phyloP scores from a whole-genome alignment of 805 yeast genomes.

The Wickerhamomyces ciferrii region DNA sequence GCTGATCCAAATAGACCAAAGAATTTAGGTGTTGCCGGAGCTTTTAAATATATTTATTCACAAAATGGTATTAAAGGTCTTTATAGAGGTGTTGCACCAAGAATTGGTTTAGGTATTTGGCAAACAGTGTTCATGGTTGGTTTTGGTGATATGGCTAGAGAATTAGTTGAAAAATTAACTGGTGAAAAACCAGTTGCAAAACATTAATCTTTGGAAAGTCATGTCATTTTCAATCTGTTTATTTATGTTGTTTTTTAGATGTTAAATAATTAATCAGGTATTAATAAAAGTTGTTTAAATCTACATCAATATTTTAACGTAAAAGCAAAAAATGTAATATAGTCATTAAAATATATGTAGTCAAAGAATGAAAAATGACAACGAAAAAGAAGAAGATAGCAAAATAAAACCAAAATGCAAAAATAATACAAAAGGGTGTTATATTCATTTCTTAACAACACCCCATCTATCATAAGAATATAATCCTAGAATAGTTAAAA shows the following conservation, averaged over 20 bases:
- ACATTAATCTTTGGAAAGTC: conserved; percentile 21
- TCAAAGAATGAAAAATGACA: too few species aligned
- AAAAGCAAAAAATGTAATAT: too few species aligned
- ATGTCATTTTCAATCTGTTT: too few species aligned
- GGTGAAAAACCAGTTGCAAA: conserved; percentile 49
- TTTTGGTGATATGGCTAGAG: conserved; percentile 89
- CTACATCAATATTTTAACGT: too few species aligned
- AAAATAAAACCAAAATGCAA: too few species aligned
- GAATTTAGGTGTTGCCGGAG: conserved; percentile 71
- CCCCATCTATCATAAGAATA: conserved; percentile 76
- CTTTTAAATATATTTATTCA: conserved; percentile 77
- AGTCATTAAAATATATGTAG: too few species aligned
- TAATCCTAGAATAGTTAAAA: conserved; percentile 53
- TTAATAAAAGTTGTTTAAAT: too few species aligned
- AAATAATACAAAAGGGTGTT: neutral
- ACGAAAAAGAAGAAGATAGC: neutral
- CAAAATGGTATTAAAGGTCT: conserved; percentile 86
- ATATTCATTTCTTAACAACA: conserved; percentile 12
- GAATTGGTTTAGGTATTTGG: conserved; percentile 96
- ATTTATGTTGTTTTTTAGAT: too few species aligned
- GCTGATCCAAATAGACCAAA: conserved; percentile 93
- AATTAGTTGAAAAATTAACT: conserved; percentile 55
- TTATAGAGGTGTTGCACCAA: conserved; percentile 95
- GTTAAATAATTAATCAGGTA: neutral
- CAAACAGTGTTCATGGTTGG: conserved; percentile 99